Base-by-base conservation (phyloP, 2,329 filamentous ascomycete genomes). In the Curvularia eragrostidis region DNA sequence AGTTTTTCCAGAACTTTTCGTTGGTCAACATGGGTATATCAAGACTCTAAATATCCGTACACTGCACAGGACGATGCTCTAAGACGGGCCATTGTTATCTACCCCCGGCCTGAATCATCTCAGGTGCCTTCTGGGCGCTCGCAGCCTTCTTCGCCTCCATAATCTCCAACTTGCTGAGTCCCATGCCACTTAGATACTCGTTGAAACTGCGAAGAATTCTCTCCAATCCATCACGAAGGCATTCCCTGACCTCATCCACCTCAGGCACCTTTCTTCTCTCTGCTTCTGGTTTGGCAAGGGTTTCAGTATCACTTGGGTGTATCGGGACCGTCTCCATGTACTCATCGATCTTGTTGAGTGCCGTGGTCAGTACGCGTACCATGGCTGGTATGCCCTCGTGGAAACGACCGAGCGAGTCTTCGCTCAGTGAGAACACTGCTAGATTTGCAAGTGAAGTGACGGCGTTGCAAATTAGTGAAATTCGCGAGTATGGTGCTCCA, bases 331-430 rank as follows among this genome's bases (percentile, higher is more conserved):
- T 77, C 7, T 75, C 75, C 63, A 87, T 83, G 71, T 96, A 92
- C 1, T 73, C 78, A 68, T 96, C 89, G 3, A 97, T 79, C 64
- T 87, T 87, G 53, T 80, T 83, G 54, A 93, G 87, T 0, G 90
- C 87, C 0, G 75, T 67, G 0, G 91, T 93, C 59, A 96, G 85
- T 1, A 87, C 86, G 46, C 89, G 85, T 49, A 97, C 86, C 55
- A 96, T 88, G 48, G 79, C 79, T 1, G 90, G 86, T 2, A 98
- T 87, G 63, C 95, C 91, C 42, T 87, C 83, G 64, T 96, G 89
- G n/a, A 96, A 94, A 66, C 91, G 90, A 13, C 94, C 94, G 71
- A 88, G 95, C 46, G 84, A 84, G 73, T 98, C 94, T 75, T 98
- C 93, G 3, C 81, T 80, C 52, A 97, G 78, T 75, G 90, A 94